These are phyloP conservation scores for Fusarium drepaniforme DNA, from an alignment of 2,329 filamentous ascomycete species.

Conservation along the genomic window DNA sequence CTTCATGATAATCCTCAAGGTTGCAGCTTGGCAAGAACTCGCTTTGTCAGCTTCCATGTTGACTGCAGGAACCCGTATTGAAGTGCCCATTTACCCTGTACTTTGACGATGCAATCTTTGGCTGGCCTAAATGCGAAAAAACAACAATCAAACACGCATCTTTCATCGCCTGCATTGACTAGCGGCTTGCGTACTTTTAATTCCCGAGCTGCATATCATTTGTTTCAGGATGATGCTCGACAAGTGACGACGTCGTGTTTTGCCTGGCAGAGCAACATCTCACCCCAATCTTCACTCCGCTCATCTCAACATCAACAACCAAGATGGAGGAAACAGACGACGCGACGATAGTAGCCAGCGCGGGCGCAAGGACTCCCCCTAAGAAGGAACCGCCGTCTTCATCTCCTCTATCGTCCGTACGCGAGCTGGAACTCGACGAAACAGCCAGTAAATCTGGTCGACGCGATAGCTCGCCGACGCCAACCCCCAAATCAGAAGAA, in stretches of 20 bases:
- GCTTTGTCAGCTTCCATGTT: slow-evolving; percentile 10
- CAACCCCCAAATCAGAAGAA: slow-evolving; percentile 10
- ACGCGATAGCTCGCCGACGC: slow-evolving; percentile 26
- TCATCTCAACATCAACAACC: not conserved
- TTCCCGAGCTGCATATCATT: not conserved
- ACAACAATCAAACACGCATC: not conserved
- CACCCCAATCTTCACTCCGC: not conserved
- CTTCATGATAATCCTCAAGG: not conserved
- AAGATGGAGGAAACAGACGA: slow-evolving; percentile 13
- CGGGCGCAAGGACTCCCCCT: not conserved
- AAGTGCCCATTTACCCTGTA: slow-evolving; percentile 24
- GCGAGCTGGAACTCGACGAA: slow-evolving; percentile 11
- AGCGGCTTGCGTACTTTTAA: not conserved
- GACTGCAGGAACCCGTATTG: not conserved
- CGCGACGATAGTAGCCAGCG: slow-evolving; percentile 2
- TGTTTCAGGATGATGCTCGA: not conserved
- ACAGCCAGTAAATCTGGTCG: slow-evolving; percentile 5
- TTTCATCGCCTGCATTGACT: not conserved
- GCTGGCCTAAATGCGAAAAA: not conserved
- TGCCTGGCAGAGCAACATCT: not conserved
- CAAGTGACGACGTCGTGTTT: not conserved
- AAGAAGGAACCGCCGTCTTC: not conserved
- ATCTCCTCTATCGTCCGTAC: slow-evolving; percentile 31
- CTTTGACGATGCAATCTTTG: not conserved
- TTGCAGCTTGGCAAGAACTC: not conserved